These are phyloP conservation scores for Orychophragmus violaceus DNA, from an alignment of 345 rosid species.

Conservation along the genomic window DNA sequence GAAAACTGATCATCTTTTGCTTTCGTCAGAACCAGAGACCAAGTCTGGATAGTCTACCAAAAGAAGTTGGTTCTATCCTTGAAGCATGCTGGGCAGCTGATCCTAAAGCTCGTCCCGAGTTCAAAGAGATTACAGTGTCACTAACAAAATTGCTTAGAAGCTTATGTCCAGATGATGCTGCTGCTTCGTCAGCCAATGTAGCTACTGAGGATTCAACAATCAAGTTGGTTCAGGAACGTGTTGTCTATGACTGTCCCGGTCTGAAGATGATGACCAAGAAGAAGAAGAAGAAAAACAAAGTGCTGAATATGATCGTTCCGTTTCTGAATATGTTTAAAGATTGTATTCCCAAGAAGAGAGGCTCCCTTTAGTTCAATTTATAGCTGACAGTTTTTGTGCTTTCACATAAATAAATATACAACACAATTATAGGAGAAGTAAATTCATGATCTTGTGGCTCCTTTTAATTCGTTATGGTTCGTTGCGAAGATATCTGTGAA, in stretches of 20 bases:
- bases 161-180: neutral
- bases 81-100: slow-evolving; percentile 61
- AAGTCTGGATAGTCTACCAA: slow-evolving; percentile 49
- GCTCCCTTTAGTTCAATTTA: neutral
- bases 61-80: slow-evolving; percentile 37
- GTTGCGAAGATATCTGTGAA: no score
- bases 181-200: neutral
- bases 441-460: neutral
- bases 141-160: slow-evolving; percentile 27
- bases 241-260: slow-evolving; percentile 16
- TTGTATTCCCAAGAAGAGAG: slow-evolving; percentile 8
- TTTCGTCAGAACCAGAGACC: slow-evolving; percentile 58
- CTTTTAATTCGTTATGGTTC: no score
- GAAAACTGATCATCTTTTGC: neutral
- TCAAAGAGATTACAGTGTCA: slow-evolving; percentile 38
- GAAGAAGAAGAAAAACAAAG: slow-evolving; percentile 20
- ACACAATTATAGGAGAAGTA: neutral
- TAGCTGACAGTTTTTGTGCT: neutral
- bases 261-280: slow-evolving; percentile 1
- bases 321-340: slow-evolving; percentile 23
- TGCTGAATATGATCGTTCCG: slow-evolving; percentile 1
- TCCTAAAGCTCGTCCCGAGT: slow-evolving; percentile 56
- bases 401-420: neutral
- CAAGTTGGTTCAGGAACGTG: slow-evolving; percentile 12
- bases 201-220: slow-evolving; percentile 14